Evolutionary conservation across 441 rosid genomes (phyloP), one percentile per base, ranked within the genome.

Genomic region (Pelargonium myrrhifolium): DNA sequence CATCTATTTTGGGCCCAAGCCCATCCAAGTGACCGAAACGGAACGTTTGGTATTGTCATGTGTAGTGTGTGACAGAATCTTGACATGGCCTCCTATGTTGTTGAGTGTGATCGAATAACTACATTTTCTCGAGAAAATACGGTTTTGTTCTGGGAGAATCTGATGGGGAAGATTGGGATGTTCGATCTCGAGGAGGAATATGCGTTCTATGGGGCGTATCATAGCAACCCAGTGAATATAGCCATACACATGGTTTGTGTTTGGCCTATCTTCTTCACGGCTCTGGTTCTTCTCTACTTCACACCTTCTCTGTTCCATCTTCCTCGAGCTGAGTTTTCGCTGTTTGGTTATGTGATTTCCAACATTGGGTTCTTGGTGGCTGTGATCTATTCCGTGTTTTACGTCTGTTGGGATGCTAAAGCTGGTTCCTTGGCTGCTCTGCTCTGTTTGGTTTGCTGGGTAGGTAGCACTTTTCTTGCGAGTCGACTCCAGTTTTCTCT

Each of bases 171-270:
- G 43, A 53, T 59, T 47, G 80, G 78, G 26, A 47, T 84, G 58
- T 71, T 87, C 77, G 87, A 87, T 80, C 79, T 87, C 5, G 92
- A 87, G 77, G 78, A 73, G 75, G 85, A 83, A 64, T 87, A 80
- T 68, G 84, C 89, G 21, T 87, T 87, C 78, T 83, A 85, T 47
- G 88, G 88, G 3, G 87, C 92, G 1, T 85, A 83, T 65, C 89
- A 87, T 63, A 77, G 80, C 65, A 85, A 82, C 66, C 87, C 83
- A 39, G 53, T 77, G 10, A 87, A 87, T 77, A 31, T 87, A 43
- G 31, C 68, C 51, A 73, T 87, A 15, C 92, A 87, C 71, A 79
- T 77, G 79, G 45, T 87, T 22, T 81, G 78, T 31, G 92, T 87
- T 26, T 87, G 88, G 88, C 88, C 92, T 5, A 87, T 87, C 66